phyloP scores from a whole-genome alignment of 176 grass and related monocot species.

The Guadua angustifolia region DNA sequence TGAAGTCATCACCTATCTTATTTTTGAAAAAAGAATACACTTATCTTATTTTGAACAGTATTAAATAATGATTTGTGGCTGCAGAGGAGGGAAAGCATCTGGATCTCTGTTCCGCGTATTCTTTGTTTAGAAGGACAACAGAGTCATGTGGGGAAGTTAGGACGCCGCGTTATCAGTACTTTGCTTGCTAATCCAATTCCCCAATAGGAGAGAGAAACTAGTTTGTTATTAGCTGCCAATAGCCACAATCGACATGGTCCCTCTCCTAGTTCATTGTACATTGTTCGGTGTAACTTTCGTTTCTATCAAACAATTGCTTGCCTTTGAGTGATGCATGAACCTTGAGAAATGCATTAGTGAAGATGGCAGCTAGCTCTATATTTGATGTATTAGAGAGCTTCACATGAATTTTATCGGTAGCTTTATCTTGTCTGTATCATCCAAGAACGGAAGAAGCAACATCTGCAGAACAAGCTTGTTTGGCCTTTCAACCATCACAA shows the following conservation, averaged over 20 bases:
- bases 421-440: constrained; percentile 7
- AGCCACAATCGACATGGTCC: constrained; percentile 20
- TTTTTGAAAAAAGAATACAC: not conserved
- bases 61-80: constrained; percentile 14
- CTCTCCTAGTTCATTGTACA: constrained; percentile 44
- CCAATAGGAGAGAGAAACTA: constrained; percentile 36
- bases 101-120: constrained; percentile 42
- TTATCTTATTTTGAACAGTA: constrained; percentile 19
- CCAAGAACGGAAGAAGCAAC: not conserved
- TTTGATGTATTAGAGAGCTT: constrained; percentile 17
- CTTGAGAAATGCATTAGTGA: constrained; percentile 36
- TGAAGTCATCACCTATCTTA: not conserved
- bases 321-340: constrained; percentile 46
- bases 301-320: constrained; percentile 34
- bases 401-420: not conserved
- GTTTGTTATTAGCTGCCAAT: constrained; percentile 27
- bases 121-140: constrained; percentile 25
- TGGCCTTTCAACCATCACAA: not conserved
- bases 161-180: constrained; percentile 38
- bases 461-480: not conserved
- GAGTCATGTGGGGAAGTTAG: constrained; percentile 55
- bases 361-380: constrained; percentile 25
- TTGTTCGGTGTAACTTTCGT: constrained; percentile 40
- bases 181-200: constrained; percentile 48
- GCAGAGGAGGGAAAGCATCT: constrained; percentile 55